Percentiles rank a stretch among this genome's conserved stretches.
phyloP scores from a whole-genome alignment of 768 basidiomycete species.

The Trametes sanguinea region DNA sequence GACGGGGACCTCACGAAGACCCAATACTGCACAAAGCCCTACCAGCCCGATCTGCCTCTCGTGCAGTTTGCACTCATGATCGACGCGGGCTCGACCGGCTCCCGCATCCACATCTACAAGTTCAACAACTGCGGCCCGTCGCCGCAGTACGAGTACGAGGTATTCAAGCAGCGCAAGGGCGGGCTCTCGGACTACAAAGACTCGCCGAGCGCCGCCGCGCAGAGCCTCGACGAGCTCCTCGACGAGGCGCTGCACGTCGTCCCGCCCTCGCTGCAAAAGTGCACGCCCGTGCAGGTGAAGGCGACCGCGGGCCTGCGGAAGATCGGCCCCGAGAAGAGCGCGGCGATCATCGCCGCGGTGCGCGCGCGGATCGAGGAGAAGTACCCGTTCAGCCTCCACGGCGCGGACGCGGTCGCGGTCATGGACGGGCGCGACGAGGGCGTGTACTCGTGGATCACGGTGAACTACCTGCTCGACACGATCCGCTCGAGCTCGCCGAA shows the following conservation, averaged over 20 bases:
- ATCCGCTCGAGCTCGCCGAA: slow-evolving; percentile 49
- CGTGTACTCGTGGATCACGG: slow-evolving; percentile 98
- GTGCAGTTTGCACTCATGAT: slow-evolving; percentile 97
- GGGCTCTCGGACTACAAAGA: slow-evolving; percentile 71
- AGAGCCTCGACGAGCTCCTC: slow-evolving; percentile 75
- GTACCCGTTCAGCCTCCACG: slow-evolving; percentile 71
- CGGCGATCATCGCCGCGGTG: slow-evolving; percentile 77
- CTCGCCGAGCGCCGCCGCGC: slow-evolving; percentile 69
- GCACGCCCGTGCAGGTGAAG: slow-evolving; percentile 89
- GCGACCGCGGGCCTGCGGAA: slow-evolving; percentile 88
- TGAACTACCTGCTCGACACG: slow-evolving; percentile 85
- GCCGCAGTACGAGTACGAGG: slow-evolving; percentile 88
- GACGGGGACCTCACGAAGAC: slow-evolving; percentile 78
- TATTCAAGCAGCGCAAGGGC: slow-evolving; percentile 79
- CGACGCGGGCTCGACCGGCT: slow-evolving; percentile 97
- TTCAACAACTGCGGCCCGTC: slow-evolving; percentile 87
- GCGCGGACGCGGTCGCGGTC: slow-evolving; percentile 70
- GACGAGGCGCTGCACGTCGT: slow-evolving; percentile 81
- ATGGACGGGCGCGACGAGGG: slow-evolving; percentile 98
- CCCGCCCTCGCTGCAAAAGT: slow-evolving; percentile 60
- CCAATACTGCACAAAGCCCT: slow-evolving; percentile 64
- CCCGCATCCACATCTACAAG: slow-evolving; percentile 97
- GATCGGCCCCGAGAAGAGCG: slow-evolving; percentile 61
- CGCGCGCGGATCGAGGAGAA: slow-evolving; percentile 51
- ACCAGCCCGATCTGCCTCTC: slow-evolving; percentile 51